These are phyloP conservation scores for Calamus simplicifolius DNA, from an alignment of 176 grass and related monocot species.

Conservation along the genomic window DNA sequence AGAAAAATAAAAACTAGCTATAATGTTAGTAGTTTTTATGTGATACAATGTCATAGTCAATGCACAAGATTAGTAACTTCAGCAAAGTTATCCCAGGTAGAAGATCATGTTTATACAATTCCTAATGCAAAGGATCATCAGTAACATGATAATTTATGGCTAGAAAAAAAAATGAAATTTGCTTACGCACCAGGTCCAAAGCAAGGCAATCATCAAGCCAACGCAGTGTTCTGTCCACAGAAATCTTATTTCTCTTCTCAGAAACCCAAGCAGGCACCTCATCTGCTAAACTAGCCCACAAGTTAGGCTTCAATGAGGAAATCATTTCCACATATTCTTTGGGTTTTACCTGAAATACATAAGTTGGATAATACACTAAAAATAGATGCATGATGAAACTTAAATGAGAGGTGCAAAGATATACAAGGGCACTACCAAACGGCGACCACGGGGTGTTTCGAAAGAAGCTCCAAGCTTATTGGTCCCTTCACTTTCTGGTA, in stretches of 20 bases:
- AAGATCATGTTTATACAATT: too few relatives aligned
- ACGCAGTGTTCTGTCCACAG: conserved; percentile 80
- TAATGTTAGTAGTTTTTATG: too few relatives aligned
- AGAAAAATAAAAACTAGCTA: too few relatives aligned
- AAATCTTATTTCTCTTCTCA: conserved; percentile 70
- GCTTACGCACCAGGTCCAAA: conserved; percentile 46
- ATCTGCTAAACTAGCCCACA: conserved; percentile 85
- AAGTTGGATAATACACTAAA: background rate
- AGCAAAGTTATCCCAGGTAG: too few relatives aligned
- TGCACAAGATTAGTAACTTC: too few relatives aligned
- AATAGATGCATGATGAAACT: background rate
- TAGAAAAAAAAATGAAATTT: background rate
- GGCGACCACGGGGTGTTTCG: conserved; percentile 71
- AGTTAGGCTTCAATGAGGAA: conserved; percentile 62
- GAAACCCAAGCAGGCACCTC: conserved; percentile 88
- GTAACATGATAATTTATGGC: too few relatives aligned
- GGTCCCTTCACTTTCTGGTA: conserved; percentile 52
- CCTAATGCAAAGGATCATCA: too few relatives aligned
- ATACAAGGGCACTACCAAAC: conserved; percentile 36
- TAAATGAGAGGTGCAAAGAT: background rate
- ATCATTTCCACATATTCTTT: conserved; percentile 83
- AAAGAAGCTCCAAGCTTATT: conserved; percentile 84
- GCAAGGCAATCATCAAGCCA: conserved; percentile 88
- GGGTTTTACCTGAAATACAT: conserved; percentile 51
- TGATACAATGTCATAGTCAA: too few relatives aligned